phyloP scores from a whole-genome alignment of 106 monocot genomes.

The Phalaenopsis equestris region DNA sequence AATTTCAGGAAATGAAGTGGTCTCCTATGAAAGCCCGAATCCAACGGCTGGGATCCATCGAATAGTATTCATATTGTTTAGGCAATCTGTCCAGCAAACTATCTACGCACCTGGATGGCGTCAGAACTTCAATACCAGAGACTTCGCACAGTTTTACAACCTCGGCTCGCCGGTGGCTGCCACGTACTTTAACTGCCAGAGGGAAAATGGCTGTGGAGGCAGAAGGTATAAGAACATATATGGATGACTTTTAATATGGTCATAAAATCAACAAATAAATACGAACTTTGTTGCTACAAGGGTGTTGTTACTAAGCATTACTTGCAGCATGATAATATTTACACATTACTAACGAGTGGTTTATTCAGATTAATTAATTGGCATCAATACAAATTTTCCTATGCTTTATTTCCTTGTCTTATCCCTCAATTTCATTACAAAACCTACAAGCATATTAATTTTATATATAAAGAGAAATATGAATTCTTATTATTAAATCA shows the following conservation, averaged over 20 bases:
- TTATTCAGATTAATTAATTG: too few relatives aligned
- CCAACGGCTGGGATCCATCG: constrained; percentile 47
- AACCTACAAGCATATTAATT: too few relatives aligned
- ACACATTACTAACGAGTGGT: too few relatives aligned
- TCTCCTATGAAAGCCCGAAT: constrained; percentile 34
- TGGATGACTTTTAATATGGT: neutral
- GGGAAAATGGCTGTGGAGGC: constrained; percentile 45
- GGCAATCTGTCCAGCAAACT: constrained; percentile 24
- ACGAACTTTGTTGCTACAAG: too few relatives aligned
- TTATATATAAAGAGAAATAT: too few relatives aligned
- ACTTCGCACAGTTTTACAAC: constrained; percentile 30
- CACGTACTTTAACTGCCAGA: constrained; percentile 41
- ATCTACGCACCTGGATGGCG: constrained; percentile 40
- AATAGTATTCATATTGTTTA: constrained; percentile 32
- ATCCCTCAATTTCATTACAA: too few relatives aligned
- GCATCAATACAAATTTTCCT: too few relatives aligned
- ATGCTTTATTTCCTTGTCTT: too few relatives aligned
- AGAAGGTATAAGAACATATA: constrained; percentile 28
- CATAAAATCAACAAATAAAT: neutral
- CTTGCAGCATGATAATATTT: too few relatives aligned
- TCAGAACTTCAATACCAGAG: constrained; percentile 37
- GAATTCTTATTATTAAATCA: neutral
- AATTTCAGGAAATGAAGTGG: constrained; percentile 31
- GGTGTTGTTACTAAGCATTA: too few relatives aligned
- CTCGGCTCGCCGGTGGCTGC: constrained; percentile 36